These are phyloP conservation scores for Eucommia ulmoides DNA, from an alignment of 257 asterid genomes.

Conservation along the genomic window DNA sequence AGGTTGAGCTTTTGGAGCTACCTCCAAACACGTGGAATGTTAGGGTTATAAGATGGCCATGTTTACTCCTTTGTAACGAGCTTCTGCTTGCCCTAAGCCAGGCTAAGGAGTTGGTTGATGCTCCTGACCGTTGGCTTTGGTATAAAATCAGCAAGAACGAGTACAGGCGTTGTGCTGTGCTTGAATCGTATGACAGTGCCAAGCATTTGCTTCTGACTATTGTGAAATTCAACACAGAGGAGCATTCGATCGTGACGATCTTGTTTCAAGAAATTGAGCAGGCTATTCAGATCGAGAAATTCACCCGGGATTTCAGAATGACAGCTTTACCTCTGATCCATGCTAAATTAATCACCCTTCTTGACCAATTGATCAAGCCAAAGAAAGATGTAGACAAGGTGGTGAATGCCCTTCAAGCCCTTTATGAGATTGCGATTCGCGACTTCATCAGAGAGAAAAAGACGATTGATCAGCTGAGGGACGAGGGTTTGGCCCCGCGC, in stretches of 20 bases:
- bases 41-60: constrained; percentile 97
- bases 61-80: constrained; percentile 90
- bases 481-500: constrained; percentile 87
- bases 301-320: constrained; percentile 65
- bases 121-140: constrained; percentile 98
- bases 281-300: constrained; percentile 65
- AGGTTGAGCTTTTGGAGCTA: constrained; percentile 88
- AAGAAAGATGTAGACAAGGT: constrained; percentile 51
- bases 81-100: constrained; percentile 88
- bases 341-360: constrained; percentile 69
- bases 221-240: constrained; percentile 63
- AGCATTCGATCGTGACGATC: constrained; percentile 67
- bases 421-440: constrained; percentile 85
- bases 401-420: constrained; percentile 94
- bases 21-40: constrained; percentile 90
- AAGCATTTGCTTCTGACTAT: constrained; percentile 67
- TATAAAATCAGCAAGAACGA: constrained; percentile 74
- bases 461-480: constrained; percentile 60
- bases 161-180: constrained; percentile 87
- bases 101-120: constrained; percentile 93
- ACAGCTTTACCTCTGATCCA: constrained; percentile 56
- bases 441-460: constrained; percentile 76
- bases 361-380: constrained; percentile 52
- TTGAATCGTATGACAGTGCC: constrained; percentile 79
- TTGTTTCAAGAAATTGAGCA: constrained; percentile 86